phyloP scores from a whole-genome alignment of 495 filamentous ascomycete species.

The Barbatosphaeria neglecta region DNA sequence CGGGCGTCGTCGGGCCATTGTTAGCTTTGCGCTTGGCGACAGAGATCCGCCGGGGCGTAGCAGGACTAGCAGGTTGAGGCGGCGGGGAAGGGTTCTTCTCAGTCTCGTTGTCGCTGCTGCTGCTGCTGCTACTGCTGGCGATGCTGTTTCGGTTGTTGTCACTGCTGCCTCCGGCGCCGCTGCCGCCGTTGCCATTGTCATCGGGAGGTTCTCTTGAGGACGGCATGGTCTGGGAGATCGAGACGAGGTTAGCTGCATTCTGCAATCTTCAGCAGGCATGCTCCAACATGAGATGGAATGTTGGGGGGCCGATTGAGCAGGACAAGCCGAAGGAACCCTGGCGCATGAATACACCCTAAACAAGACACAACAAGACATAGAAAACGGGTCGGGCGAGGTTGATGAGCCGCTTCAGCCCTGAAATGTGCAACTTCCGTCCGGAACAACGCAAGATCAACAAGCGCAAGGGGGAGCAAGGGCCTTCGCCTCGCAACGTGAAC shows the following conservation, averaged over 20 bases:
- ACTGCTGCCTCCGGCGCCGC: background rate
- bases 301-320: no score
- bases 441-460: background rate
- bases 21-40: conserved; percentile 7
- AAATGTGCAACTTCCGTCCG: no score
- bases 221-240: background rate
- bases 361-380: no score
- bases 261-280: no score
- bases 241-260: background rate
- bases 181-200: background rate
- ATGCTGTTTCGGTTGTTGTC: background rate
- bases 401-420: no score
- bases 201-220: background rate
- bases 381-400: background rate
- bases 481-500: background rate
- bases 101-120: conserved; percentile 14
- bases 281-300: background rate
- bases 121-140: conserved; percentile 2
- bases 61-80: conserved; percentile 1
- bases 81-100: conserved; percentile 3
- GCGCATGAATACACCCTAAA: no score
- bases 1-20: conserved; percentile 13
- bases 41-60: conserved; percentile 7
- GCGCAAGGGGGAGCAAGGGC: background rate
- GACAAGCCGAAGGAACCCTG: background rate